Base-by-base conservation (phyloP, 768 basidiomycete genomes). In the Suillus bovinus region DNA sequence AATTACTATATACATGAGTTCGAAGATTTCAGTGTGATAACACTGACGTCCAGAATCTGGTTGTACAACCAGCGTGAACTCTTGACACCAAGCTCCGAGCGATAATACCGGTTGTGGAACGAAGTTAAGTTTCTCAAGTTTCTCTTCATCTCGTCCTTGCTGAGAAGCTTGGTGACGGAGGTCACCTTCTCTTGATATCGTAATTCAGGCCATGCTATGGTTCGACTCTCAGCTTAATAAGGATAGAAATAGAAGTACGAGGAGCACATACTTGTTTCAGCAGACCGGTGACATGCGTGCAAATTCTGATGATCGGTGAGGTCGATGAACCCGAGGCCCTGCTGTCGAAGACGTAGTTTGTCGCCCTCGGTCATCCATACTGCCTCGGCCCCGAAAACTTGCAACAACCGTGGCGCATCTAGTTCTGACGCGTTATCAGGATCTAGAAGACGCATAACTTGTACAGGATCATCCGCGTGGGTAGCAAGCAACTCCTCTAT, bases 41-140 rank as follows among this genome's bases (percentile, higher is more conserved):
- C 11, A 54, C 58, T 4, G 33, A 61, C 63, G 24, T 62, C 60
- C 42, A 66, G 61, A 20, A 71, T 27, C 50, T 65, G 63, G 65
- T 71, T 68, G 39, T 75, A 64, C 52, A 82, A 80, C 72, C 71
- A 81, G 9, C 60, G 72, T 55, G 77, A 78, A 46, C 81, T 79
- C 42, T 68, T 63, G 20, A 73, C 73, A 50, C 82, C 80, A 53
- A 75, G 72, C 6, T 72, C 61, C 5, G 79, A 72, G 33, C 67
- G 74, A 67, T 81, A 81, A 68, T 80, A 80, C 17, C 79, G 75
- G 62, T 79, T 80, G 68, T 78, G 78, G 72, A 80, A 80, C 16
- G 75, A 67, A 2, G 79, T 77, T 31, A 80, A 68, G n/a, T 67
- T 68, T 9, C 65, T 66, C 57, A 80, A 72, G 63, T 77, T 72